Base-by-base conservation (phyloP, 2,329 filamentous ascomycete genomes). In the Aspergillus versicolor region DNA sequence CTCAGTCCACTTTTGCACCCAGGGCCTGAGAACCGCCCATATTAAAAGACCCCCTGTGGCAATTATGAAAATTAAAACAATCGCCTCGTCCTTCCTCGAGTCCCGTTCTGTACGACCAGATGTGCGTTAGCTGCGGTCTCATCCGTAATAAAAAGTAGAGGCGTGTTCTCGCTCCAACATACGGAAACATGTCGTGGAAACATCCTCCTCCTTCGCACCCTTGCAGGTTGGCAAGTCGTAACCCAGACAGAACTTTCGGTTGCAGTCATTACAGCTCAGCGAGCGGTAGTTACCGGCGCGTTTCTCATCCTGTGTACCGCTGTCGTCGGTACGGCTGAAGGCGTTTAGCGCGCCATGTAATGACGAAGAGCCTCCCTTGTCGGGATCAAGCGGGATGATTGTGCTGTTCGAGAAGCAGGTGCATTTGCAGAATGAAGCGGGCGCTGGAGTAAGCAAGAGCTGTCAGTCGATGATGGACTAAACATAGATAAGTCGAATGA, bases 391-490 rank as follows among this genome's bases (percentile, higher is more conserved):
- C 17, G 85, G 82, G 62, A 89, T 88, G 51, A 89, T 87, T 54
- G 85, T 88, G 74, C 82, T 85, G 69, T 88, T 88, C 50, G 80
- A 80, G 73, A 84, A 85, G 72, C 86, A 88, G 56, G 84, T 88
- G 71, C 86, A 89, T 82, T 88, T 89, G 81, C 86, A 89, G 74
- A 88, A 89, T 57, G 85, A 87, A 15, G 84, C 84, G 12, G 75
- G 75, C 9, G 69, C 75, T 77, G 50, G n/a, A 46, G 27, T 19
- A 38, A 50, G 34, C 15, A 41, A 46, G 24, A 42, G 11, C 12
- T 52, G 34, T 56, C 47, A 46, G 45, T 58, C 12, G 43, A 42
- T 19, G 21, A n/a, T 27, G 5, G 24, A 45, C 42, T 19, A 4
- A 49, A 9, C 9, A 21, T 24, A 54, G 38, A 24, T 11, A 38